A percentile compares a stretch with the other conserved stretches of the same genome.
Evolutionary conservation across 805 yeast genomes (phyloP).

Genomic region (Candida michaelii): DNA sequence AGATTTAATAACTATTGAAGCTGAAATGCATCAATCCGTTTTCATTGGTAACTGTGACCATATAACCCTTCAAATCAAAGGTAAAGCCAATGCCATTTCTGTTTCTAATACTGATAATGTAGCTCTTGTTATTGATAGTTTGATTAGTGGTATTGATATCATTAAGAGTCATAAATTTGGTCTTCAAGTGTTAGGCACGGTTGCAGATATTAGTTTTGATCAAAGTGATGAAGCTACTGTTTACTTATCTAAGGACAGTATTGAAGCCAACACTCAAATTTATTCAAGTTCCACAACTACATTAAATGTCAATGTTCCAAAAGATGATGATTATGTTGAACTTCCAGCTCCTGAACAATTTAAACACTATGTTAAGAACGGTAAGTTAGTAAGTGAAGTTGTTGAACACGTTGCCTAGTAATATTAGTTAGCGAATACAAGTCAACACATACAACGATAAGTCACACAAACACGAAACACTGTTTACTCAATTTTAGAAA

Average conservation of each 20-base stretch:
- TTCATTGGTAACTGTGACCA: constrained; percentile 81
- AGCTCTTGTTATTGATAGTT: constrained; percentile 79
- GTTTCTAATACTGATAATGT: constrained; percentile 68
- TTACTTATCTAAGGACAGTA: constrained; percentile 71
- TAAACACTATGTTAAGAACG: constrained; percentile 63
- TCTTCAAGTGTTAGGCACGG: constrained; percentile 75
- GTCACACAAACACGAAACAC: too few species aligned
- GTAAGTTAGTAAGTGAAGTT: constrained; percentile 64
- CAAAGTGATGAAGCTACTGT: constrained; percentile 84
- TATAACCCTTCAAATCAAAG: constrained; percentile 76
- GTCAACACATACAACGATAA: too few species aligned
- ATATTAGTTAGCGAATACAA: too few species aligned
- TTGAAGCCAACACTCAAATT: constrained; percentile 62
- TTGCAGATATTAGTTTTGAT: constrained; percentile 85
- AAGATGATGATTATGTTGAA: constrained; percentile 75
- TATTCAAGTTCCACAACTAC: constrained; percentile 85
- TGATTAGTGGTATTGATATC: constrained; percentile 84
- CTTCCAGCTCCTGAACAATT: constrained; percentile 90
- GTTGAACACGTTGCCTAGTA: constrained; percentile 75
- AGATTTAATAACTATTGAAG: constrained; percentile 68
- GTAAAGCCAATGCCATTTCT: constrained; percentile 88
- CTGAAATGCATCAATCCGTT: constrained; percentile 82
- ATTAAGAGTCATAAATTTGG: constrained; percentile 82
- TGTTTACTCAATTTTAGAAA: background rate
- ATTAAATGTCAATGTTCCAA: constrained; percentile 81